Percentiles rank a stretch among this genome's conserved stretches.
phyloP scores from a whole-genome alignment of 129 eudicot species.

The Silybum marianum region DNA sequence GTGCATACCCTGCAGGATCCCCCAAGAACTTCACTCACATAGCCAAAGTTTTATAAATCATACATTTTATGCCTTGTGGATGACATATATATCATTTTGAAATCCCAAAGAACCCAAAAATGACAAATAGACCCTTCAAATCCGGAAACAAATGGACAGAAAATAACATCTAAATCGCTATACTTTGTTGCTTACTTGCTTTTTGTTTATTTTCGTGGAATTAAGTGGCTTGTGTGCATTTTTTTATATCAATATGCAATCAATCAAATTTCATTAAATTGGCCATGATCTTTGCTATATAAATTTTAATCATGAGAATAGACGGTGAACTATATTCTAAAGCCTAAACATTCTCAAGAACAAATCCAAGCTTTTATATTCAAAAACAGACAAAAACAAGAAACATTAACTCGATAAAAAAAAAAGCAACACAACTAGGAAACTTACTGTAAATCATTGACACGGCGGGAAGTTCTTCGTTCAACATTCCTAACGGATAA shows the following conservation, averaged over 20 bases:
- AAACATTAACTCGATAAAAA: neutral
- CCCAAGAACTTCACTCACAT: neutral
- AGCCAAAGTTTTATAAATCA: neutral
- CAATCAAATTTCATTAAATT: too few relatives aligned
- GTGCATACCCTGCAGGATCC: neutral
- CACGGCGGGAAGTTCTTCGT: slow-evolving; percentile 89
- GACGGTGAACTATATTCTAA: neutral
- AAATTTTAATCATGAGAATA: neutral
- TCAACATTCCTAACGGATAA: slow-evolving; percentile 90
- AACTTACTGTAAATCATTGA: slow-evolving; percentile 92
- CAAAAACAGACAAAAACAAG: neutral
- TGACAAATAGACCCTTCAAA: slow-evolving; percentile 8
- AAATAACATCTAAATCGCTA: slow-evolving; percentile 5
- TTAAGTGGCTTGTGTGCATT: too few relatives aligned
- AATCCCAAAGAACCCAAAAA: neutral
- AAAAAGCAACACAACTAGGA: slow-evolving; percentile 5
- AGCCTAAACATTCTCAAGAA: neutral
- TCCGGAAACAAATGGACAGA: slow-evolving; percentile 11
- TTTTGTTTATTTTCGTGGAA: too few relatives aligned
- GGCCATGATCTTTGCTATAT: neutral
- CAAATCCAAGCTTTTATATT: neutral
- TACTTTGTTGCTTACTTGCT: neutral
- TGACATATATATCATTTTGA: neutral
- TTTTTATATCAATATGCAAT: too few relatives aligned
- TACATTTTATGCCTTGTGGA: neutral